phyloP scores from a whole-genome alignment of 352 stramenopile genomes.

The Globisporangium echinulatum region DNA sequence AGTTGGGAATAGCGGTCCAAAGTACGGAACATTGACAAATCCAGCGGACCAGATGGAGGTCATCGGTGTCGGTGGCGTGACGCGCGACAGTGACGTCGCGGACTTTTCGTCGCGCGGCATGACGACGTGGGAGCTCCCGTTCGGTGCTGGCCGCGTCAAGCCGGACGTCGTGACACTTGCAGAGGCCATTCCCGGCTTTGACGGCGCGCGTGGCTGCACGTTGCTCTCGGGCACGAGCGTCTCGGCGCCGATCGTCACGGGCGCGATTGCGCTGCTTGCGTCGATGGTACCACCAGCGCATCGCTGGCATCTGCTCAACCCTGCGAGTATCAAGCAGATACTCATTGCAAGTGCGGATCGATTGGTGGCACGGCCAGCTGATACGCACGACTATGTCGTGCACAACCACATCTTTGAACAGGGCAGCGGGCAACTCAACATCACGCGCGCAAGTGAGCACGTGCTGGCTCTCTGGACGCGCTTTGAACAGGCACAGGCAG shows the following conservation, averaged over 20 bases:
- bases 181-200: constrained; percentile 58
- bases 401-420: constrained; percentile 85
- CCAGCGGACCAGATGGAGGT: constrained; percentile 82
- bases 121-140: constrained; percentile 81
- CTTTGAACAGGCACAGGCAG: constrained; percentile 19
- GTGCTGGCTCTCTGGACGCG: constrained; percentile 34
- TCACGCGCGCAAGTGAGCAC: constrained; percentile 44
- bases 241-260: constrained; percentile 76
- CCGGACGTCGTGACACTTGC: constrained; percentile 73
- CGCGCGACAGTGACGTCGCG: constrained; percentile 44
- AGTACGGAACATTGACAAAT: constrained; percentile 82
- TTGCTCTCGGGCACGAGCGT: constrained; percentile 79
- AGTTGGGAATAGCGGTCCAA: constrained; percentile 79
- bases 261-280: constrained; percentile 64
- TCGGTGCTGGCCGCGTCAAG: constrained; percentile 80
- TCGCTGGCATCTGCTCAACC: constrained; percentile 53
- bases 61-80: constrained; percentile 77
- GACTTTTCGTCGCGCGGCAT: constrained; percentile 80
- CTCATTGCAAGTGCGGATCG: constrained; percentile 48
- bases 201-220: constrained; percentile 44
- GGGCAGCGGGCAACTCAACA: constrained; percentile 66
- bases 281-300: constrained; percentile 55
- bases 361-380: constrained; percentile 20
- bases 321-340: constrained; percentile 67
- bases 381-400: constrained; percentile 32